phyloP scores from a whole-genome alignment of 139 green algal genomes.

The Tetradesmus lagerheimii region DNA sequence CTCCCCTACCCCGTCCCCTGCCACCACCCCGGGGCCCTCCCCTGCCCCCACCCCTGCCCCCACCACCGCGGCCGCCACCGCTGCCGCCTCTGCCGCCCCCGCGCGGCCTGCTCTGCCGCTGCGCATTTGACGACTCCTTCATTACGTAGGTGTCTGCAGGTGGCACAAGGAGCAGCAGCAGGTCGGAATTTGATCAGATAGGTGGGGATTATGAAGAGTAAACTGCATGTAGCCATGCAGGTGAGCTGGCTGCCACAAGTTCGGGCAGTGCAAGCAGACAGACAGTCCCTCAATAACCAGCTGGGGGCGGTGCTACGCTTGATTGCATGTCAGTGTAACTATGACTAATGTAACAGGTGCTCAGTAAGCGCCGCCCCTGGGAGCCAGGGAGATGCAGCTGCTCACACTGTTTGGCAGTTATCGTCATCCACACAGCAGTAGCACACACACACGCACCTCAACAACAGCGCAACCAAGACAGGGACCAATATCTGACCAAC shows the following conservation, averaged over 20 bases:
- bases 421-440: constrained; percentile 26
- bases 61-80: background rate
- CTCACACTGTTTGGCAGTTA: background rate
- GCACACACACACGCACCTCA: background rate
- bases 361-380: constrained; percentile 4
- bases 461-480: background rate
- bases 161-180: background rate
- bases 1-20: background rate
- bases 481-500: background rate
- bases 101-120: background rate
- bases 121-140: constrained; percentile 1
- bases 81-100: background rate
- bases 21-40: background rate
- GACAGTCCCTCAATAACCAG: no score
- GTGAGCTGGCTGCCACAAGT: no score
- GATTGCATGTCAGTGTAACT: constrained; percentile 23
- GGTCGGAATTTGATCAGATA: no score
- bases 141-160: constrained; percentile 30
- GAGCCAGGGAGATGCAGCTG: background rate
- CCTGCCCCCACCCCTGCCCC: background rate
- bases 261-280: no score
- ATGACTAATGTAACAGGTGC: constrained; percentile 29
- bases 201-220: no score
- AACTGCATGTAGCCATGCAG: no score
- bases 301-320: no score